Evolutionary conservation across 2,329 filamentous ascomycete species (phyloP), one percentile per base, ranked within the genome.

Genomic region (Talaromyces sp.): DNA sequence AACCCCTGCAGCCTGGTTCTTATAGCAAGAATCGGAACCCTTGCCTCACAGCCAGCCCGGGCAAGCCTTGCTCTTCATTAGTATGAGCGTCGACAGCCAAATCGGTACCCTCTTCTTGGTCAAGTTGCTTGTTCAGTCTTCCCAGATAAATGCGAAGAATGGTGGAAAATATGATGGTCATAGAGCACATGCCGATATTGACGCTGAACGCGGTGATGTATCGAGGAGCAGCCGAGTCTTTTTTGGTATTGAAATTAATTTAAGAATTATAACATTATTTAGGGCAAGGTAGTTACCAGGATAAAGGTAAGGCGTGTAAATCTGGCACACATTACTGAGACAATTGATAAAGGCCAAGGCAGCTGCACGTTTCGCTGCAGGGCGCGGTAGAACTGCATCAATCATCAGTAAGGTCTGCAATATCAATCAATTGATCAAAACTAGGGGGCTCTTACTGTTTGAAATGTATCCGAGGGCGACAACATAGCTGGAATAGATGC

Each of bases 301-400:
- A 36, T 66, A 64, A 15, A 66, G 56, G 32, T 63, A 63, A 17
- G 63, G 63, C 0, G 64, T 65, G 22, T 66, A 66, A 19, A 66
- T 64, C 27, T 54, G 51, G 51, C 51, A 54, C 51, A 54, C 51
- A 54, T 93, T 92, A 19, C 83, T 85, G 10, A 91, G 80, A 2
- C 87, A 87, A 70, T 93, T 93, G 74, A 93, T 91, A 64, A 88
- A 86, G 0, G 89, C 90, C 5, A 93, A 73, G 0, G 88, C 89
- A 0, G 88, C 85, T 2, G 87, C 86, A 63, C 89, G 84, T 77
- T 93, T 93, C 2, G 89, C 86, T 0, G 89, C 88, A 3, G 91
- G 90, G 5, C 90, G 84, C 0, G 90, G 89, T 57, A 93, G 81
- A 1, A 87, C 51, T 53, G 51, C 9, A 11, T 30, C 8, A 10